Evolutionary conservation across 2,329 filamentous ascomycete genomes (phyloP), one percentile per base, ranked within the genome.

Genomic region (Eutypa lata): DNA sequence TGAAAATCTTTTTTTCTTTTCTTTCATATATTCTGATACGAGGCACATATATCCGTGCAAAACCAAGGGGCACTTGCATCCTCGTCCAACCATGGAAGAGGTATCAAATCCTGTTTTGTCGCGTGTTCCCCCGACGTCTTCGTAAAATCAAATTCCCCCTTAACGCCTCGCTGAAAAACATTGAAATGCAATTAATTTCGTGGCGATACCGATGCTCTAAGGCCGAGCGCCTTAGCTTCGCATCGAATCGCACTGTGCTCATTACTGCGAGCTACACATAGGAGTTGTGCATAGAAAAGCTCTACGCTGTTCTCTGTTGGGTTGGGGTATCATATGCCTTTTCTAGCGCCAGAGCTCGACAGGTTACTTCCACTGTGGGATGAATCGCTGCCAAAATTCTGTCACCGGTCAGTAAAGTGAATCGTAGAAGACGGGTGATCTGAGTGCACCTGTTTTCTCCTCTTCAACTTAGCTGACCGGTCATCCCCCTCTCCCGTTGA

Each of bases 401-500:
- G 70, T 62, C 60, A 56, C 51, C 58, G 64, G 73, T 79, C 65
- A 80, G 76, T 62, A 62, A 68, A 68, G 60, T 65, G 62, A 58
- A 52, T 57, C 53, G 55, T 59, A 56, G 60, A 65, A 61, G 59
- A 64, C 55, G 57, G 57, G 54, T 58, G 56, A 53, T 61, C 59
- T 54, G 57, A 65, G 69, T 66, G 68, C 68, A 85, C 83, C 82
- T 86, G 85, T 73, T 87, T 88, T 68, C 83, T 78, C 61, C 83
- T 78, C 73, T 87, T 87, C 61, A 79, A 74, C 59, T 75, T 77
- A 43, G 70, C 67, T 56, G 70, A 70, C 61, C 72, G 72, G 51
- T 87, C 84, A 61, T 89, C 87, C 60, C 84, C 84, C 59, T 89
- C 88, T 53, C 84, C 87, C 21, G 87, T 89, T 21, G 86, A 89